Evolutionary conservation across 805 yeast species (phyloP), one percentile per base, ranked within the genome.

Genomic region (Kuraishia hungarica): DNA sequence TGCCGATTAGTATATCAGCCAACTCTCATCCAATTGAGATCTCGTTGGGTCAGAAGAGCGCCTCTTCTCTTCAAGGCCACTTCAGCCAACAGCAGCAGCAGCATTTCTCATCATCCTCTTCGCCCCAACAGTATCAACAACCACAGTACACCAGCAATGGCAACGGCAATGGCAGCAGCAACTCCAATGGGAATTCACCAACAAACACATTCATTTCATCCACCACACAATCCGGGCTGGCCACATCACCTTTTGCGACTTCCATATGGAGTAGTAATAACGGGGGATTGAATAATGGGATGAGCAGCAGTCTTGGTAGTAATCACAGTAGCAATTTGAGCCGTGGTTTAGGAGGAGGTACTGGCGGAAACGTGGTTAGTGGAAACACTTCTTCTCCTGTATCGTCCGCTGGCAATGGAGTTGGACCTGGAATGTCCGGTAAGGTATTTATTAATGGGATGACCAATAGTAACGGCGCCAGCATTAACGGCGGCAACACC

Each of bases 191-290:
- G 8, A 48, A 17, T 17, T 48, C 51, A 4, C 51, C 51, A 5
- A 21, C 17, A 5, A 21, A 19, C n/a, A 17, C n/a, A 6, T 48
- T 48, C 29, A 17, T 17, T 11, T 28, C 51, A 20, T 35, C 51
- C 8, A 35, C 43, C 43, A 13, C 43, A 4, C 43, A 35, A 15
- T 3, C 43, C 17, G 43, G 43, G 3, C 22, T 50, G 26, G 57
- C 57, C 6, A 52, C 57, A 1, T 55, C 57, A 2, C 54, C 57
- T 2, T 52, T 52, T 26, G 47, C 54, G 1, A 52, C 19, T 20
- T 55, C 57, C 28, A 54, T 54, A 13, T 54, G 56, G 56, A 51
- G 56, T 39, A 54, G 57, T 52, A 56, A 50, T 48, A 48, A 19
- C 20, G 35, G 22, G n/a, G n/a, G n/a, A n/a, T n/a, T n/a, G n/a